A percentile compares a stretch with the other conserved stretches of the same genome.
phyloP scores from a whole-genome alignment of 2,329 filamentous ascomycete species.

The Rutstroemia sp. region DNA sequence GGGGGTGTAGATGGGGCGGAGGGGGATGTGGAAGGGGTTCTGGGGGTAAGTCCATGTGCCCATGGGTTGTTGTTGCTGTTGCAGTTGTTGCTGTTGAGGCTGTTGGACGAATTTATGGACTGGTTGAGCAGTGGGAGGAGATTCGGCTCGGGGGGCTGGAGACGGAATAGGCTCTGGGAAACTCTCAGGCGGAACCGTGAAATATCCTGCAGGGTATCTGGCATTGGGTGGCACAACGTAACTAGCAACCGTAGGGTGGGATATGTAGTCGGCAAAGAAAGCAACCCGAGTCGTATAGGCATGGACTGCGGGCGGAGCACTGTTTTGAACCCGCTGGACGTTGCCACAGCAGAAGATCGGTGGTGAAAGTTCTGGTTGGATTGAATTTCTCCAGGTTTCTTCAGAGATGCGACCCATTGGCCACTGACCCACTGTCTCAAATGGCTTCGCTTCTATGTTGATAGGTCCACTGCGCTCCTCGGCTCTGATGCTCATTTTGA shows the following conservation, averaged over 20 bases:
- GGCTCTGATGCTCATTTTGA: too few relatives aligned
- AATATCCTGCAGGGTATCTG: neutral
- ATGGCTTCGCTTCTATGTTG: too few relatives aligned
- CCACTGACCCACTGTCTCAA: too few relatives aligned
- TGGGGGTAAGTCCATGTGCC: too few relatives aligned
- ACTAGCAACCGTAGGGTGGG: neutral
- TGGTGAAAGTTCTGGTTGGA: neutral
- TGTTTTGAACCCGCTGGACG: neutral
- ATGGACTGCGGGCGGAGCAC: neutral
- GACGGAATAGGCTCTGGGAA: neutral
- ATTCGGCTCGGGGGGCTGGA: neutral
- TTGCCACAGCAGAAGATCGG: neutral
- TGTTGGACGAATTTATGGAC: too few relatives aligned
- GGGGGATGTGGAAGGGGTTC: too few relatives aligned
- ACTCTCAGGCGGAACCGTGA: neutral
- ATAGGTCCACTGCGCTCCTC: too few relatives aligned
- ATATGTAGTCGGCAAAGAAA: neutral
- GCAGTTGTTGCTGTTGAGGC: too few relatives aligned
- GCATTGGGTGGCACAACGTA: neutral
- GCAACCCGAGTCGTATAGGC: constrained; percentile 1
- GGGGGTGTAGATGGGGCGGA: too few relatives aligned
- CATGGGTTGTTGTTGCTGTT: too few relatives aligned
- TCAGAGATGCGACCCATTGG: too few relatives aligned
- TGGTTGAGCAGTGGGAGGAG: too few relatives aligned
- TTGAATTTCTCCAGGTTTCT: neutral